Evolutionary conservation across 2,329 filamentous ascomycete species (phyloP), one percentile per base, ranked within the genome.

Genomic region (Hypoxylon sp.): DNA sequence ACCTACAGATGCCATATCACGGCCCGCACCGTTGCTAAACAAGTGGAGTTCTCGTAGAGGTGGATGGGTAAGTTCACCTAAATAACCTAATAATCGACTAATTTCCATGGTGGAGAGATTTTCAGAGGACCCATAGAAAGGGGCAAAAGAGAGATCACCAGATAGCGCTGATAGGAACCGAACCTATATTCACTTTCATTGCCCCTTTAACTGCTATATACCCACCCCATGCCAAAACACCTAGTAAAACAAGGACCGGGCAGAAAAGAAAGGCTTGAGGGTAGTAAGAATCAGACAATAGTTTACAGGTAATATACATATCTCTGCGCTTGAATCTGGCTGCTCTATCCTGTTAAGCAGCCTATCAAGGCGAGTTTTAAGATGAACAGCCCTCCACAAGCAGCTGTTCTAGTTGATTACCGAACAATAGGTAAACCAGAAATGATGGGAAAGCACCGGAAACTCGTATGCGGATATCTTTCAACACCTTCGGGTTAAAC

Each of bases 11-110:
- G 27, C 39, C 17, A 39, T n/a, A 10, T 24, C n/a, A 39, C 46
- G 56, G 56, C 19, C 56, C 56, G 56, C 35, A 32, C 56, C 56
- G 56, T 8, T 29, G n/a, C 21, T 21, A n/a, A 51, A 17, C 15
- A n/a, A 11, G 46, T 59, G 31, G 32, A 51, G 35, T 31, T 17
- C 24, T 13, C 46, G 15, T 13, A 10, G 8, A 48, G 19, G 44
- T 8, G 10, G 31, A 27, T 6, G 2, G n/a, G n/a, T 19, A 42
- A 8, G n/a, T 42, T 35, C 8, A 19, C 8, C 13, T 37, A 17
- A 42, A 7, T 19, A 7, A 19, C 39, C 3, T 19, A 15, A 8
- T 19, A 7, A 2, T 42, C 39, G 1, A 19, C 8, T 21, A 19
- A 19, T 5, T 2, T 21, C 19, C 32, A 21, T 19, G 17, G 17